A percentile compares a stretch with the other conserved stretches of the same genome.
Conservation (phyloP, 2,329 filamentous ascomycete species). For the Sporothrix curviconia region DNA sequence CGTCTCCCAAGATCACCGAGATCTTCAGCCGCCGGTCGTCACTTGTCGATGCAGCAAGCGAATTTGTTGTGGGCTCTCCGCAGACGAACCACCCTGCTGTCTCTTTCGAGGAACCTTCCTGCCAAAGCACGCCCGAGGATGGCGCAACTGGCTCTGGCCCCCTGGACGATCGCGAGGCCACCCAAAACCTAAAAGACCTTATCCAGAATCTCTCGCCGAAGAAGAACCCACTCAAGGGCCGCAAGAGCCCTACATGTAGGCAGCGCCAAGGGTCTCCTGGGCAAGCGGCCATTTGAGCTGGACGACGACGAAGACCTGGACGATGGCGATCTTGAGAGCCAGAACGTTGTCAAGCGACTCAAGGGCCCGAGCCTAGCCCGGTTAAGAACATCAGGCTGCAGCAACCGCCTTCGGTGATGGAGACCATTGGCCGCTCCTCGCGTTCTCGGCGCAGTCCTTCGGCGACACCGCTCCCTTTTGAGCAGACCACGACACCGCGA, state of each 20-base stretch:
- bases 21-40: constrained; percentile 65
- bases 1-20: constrained; percentile 66
- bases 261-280: constrained; percentile 64
- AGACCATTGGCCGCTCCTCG: constrained; percentile 54
- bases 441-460: constrained; percentile 41
- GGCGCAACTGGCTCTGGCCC: constrained; percentile 38
- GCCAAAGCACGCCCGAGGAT: constrained; percentile 53
- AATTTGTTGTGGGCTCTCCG: constrained; percentile 52
- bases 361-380: constrained; percentile 68
- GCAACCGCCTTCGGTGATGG: constrained; percentile 60
- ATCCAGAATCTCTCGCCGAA: constrained; percentile 73
- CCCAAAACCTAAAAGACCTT: constrained; percentile 65
- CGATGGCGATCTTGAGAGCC: constrained; percentile 49
- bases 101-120: constrained; percentile 55
- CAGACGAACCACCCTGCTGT: constrained; percentile 38
- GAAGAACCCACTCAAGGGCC: constrained; percentile 57
- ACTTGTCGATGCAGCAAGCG: constrained; percentile 58
- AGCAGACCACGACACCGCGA: constrained; percentile 24
- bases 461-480: constrained; percentile 31
- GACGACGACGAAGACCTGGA: constrained; percentile 46
- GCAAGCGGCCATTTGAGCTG: constrained; percentile 66
- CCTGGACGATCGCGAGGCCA: constrained; percentile 53
- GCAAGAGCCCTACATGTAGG: constrained; percentile 74
- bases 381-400: constrained; percentile 69
- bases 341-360: constrained; percentile 59